These are phyloP conservation scores for Tetracladium setigerum DNA, from an alignment of 495 filamentous ascomycete species.

Conservation along the genomic window DNA sequence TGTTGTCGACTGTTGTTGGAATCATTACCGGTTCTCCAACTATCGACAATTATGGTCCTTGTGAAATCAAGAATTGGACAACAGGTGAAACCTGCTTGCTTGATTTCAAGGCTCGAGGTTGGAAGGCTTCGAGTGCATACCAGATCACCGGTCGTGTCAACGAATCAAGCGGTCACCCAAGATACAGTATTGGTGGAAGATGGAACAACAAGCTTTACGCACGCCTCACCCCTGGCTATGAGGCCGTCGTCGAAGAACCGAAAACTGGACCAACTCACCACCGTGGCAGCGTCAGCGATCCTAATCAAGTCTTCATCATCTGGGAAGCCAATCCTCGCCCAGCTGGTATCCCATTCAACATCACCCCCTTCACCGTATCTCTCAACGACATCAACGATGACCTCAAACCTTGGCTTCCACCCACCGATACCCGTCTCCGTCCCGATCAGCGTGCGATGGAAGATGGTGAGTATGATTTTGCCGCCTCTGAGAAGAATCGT, in stretches of 20 bases:
- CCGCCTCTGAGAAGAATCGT: slow-evolving; percentile 88
- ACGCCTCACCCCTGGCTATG: slow-evolving; percentile 83
- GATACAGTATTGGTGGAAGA: slow-evolving; percentile 83
- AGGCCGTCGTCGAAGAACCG: slow-evolving; percentile 57
- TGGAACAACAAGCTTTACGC: slow-evolving; percentile 99
- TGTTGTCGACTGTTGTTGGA: slow-evolving; percentile 93
- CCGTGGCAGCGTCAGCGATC: slow-evolving; percentile 38
- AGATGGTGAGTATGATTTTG: slow-evolving; percentile 88
- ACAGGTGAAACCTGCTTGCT: slow-evolving; percentile 86
- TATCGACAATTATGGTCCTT: slow-evolving; percentile 96
- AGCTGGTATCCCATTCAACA: slow-evolving; percentile 84
- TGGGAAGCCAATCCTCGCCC: slow-evolving; percentile 86
- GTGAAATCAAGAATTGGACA: slow-evolving; percentile 95
- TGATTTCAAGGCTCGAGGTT: slow-evolving; percentile 92
- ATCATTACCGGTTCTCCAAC: slow-evolving; percentile 95
- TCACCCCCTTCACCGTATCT: slow-evolving; percentile 92
- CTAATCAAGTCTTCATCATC: slow-evolving; percentile 73
- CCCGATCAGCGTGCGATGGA: slow-evolving; percentile 99
- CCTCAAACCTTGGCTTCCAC: slow-evolving; percentile 66
- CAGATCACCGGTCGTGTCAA: slow-evolving; percentile 80
- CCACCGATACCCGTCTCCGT: slow-evolving; percentile 83
- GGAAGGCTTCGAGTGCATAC: slow-evolving; percentile 87
- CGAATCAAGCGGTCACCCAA: slow-evolving; percentile 62
- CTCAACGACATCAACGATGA: slow-evolving; percentile 80
- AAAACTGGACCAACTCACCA: slow-evolving; percentile 26